phyloP scores from a whole-genome alignment of 164 flowering plant species.

The Macadamia integrifolia region DNA sequence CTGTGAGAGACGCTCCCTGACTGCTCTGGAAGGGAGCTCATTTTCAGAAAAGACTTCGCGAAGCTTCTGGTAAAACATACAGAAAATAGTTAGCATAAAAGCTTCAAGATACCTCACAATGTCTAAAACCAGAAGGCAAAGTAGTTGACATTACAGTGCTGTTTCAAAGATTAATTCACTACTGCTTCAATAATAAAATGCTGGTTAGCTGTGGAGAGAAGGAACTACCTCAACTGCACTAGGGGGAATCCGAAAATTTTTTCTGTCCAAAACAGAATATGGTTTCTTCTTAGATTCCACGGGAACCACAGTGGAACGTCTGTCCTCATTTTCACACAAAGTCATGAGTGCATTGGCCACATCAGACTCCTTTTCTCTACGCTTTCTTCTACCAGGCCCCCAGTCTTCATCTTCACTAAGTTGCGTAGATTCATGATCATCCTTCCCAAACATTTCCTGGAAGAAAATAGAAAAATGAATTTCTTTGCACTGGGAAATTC shows the following conservation, averaged over 20 bases:
- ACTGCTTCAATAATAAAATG: background rate
- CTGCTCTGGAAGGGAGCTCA: slow-evolving; percentile 82
- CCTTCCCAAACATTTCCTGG: slow-evolving; percentile 97
- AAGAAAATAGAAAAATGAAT: background rate
- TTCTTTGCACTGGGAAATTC: background rate
- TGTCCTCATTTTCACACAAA: slow-evolving; percentile 39
- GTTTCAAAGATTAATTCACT: background rate
- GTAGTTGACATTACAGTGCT: background rate
- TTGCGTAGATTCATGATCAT: slow-evolving; percentile 46
- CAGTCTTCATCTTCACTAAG: slow-evolving; percentile 95
- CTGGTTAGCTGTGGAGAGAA: background rate
- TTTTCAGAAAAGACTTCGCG: slow-evolving; percentile 80
- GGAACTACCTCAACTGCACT: slow-evolving; percentile 66
- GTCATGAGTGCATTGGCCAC: slow-evolving; percentile 54
- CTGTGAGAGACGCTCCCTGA: slow-evolving; percentile 63
- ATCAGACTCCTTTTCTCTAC: slow-evolving; percentile 64
- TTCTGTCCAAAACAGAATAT: slow-evolving; percentile 25
- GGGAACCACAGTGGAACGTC: slow-evolving; percentile 13
- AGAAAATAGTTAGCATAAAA: slow-evolving; percentile 5
- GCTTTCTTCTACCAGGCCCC: slow-evolving; percentile 70
- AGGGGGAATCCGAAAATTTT: slow-evolving; percentile 60
- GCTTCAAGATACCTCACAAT: background rate
- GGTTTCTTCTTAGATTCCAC: slow-evolving; percentile 19
- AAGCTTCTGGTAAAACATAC: slow-evolving; percentile 54
- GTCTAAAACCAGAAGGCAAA: background rate